Percentiles rank a stretch among this genome's conserved stretches.
phyloP scores from a whole-genome alignment of 2,329 filamentous ascomycete genomes.

The Mycogone perniciosa region DNA sequence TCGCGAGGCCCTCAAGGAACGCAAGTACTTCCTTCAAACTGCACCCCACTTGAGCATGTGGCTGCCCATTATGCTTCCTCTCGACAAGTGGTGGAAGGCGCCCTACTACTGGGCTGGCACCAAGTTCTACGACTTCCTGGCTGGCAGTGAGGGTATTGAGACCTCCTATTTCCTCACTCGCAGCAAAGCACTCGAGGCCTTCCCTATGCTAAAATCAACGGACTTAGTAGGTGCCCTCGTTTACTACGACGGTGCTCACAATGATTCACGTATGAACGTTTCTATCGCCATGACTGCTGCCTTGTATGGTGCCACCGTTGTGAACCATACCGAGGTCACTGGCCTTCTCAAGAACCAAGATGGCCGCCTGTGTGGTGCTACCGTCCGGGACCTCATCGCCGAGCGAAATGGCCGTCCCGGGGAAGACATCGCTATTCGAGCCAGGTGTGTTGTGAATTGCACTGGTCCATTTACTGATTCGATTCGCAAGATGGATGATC shows the following conservation, averaged over 20 bases:
- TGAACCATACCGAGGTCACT: conserved; percentile 80
- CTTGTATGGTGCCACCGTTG: conserved; percentile 75
- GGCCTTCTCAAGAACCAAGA: conserved; percentile 65
- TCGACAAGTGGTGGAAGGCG: conserved; percentile 71
- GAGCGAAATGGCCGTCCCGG: conserved; percentile 53
- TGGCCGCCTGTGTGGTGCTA: conserved; percentile 68
- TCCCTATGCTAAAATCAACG: conserved; percentile 80
- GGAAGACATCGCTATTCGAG: conserved; percentile 63
- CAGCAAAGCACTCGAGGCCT: conserved; percentile 79
- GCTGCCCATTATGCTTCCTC: conserved; percentile 70
- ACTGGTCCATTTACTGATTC: conserved; percentile 84
- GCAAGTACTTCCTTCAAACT: conserved; percentile 68
- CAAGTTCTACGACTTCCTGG: conserved; percentile 79
- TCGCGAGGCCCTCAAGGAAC: conserved; percentile 65
- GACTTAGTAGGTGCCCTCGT: conserved; percentile 75
- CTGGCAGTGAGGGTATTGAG: conserved; percentile 81
- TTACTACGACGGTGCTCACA: conserved; percentile 89
- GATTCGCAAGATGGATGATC: conserved; percentile 79
- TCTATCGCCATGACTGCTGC: conserved; percentile 82
- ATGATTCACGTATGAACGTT: conserved; percentile 89
- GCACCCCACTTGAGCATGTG: conserved; percentile 67
- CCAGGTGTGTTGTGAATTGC: conserved; percentile 80
- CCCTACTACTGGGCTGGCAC: conserved; percentile 72
- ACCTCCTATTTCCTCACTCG: conserved; percentile 82
- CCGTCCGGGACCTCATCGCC: conserved; percentile 62